Base-by-base conservation (phyloP, 495 filamentous ascomycete genomes). In the Cercophora newfieldiana region DNA sequence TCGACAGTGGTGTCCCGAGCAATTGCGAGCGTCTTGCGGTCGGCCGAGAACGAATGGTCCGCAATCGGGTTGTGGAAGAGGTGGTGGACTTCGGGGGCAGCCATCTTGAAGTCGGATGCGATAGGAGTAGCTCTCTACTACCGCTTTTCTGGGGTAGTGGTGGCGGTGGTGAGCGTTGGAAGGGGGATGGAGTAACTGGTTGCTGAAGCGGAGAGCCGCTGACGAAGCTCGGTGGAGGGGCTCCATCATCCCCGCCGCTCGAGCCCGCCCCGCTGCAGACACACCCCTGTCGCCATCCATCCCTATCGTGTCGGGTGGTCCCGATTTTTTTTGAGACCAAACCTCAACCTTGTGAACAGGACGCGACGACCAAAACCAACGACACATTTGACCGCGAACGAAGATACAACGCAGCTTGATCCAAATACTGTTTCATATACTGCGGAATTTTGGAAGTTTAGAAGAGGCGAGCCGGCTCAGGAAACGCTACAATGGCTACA, bases 121-220 rank as follows among this genome's bases (percentile, higher is more conserved):
- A 91, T 94, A 97, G 95, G 95, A 99, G 94, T 87, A 91, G 86
- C 94, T 97, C 96, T 99, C 95, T 89, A 99, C 95, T 97, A 96
- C 87, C 91, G 86, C 84, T 37, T 58, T n/a, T 2, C 21, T 48
- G 56, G 19, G 53, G 48, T 59, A 54, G 53, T 57, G 44, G 62
- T 69, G 62, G 62, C n/a, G n/a, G 29, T 63, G 31, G 48, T 58
- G 56, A 48, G 66, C 58, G 54, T 25, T 61, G 68, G 55, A 53
- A 50, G 21, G 2, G 14, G 25, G 33, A 31, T 22, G 63, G 51
- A 18, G 59, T 18, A 18, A 55, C n/a, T n/a, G 44, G 29, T 48
- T 57, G 22, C 58, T 29, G 26, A 57, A n/a, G n/a, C n/a, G 22
- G 51, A 29, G 59, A 31, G 61, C 22, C 53, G 58, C 58, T 55